Evolutionary conservation across 2,329 filamentous ascomycete species (phyloP).

Genomic region (Xenoacremonium recifei): DNA sequence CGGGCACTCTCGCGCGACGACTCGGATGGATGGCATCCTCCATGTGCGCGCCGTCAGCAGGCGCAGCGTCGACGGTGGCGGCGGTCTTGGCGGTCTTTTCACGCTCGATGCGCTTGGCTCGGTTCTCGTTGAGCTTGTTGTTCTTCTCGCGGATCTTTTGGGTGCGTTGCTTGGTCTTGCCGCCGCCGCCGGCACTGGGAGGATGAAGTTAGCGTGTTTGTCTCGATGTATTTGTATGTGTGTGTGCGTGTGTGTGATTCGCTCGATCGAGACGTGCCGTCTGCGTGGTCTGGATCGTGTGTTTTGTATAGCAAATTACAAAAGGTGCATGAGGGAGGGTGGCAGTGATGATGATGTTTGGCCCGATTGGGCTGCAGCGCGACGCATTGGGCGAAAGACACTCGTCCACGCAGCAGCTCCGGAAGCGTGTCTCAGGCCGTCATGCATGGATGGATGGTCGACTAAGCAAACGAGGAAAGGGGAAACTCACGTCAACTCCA

Average conservation of each 20-base stretch:
- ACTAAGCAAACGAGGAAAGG: constrained; percentile 1
- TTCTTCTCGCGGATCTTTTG: constrained; percentile 86
- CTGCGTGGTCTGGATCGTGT: not conserved
- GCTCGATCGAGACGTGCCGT: too few species aligned
- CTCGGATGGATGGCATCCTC: constrained; percentile 51
- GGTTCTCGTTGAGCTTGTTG: constrained; percentile 72
- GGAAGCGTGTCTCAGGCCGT: too few species aligned
- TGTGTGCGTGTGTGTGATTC: too few species aligned
- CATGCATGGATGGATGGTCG: too few species aligned
- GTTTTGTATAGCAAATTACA: not conserved
- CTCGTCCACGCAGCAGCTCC: too few species aligned
- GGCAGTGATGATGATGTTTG: constrained; percentile 2
- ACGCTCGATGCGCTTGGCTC: constrained; percentile 46
- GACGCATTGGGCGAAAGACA: too few species aligned
- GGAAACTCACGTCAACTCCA: constrained; percentile 76
- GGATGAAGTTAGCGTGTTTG: too few species aligned
- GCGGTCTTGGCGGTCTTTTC: constrained; percentile 40
- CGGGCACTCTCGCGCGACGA: constrained; percentile 37
- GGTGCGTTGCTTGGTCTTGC: constrained; percentile 68
- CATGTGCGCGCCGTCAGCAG: constrained; percentile 26
- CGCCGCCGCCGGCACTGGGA: constrained; percentile 75
- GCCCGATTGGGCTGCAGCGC: too few species aligned
- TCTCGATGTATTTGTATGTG: too few species aligned
- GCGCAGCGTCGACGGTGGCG: constrained; percentile 19
- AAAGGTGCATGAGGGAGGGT: too few species aligned